phyloP scores from a whole-genome alignment of 1,284 basidiomycete species.

The Limonomyces culmigenus region DNA sequence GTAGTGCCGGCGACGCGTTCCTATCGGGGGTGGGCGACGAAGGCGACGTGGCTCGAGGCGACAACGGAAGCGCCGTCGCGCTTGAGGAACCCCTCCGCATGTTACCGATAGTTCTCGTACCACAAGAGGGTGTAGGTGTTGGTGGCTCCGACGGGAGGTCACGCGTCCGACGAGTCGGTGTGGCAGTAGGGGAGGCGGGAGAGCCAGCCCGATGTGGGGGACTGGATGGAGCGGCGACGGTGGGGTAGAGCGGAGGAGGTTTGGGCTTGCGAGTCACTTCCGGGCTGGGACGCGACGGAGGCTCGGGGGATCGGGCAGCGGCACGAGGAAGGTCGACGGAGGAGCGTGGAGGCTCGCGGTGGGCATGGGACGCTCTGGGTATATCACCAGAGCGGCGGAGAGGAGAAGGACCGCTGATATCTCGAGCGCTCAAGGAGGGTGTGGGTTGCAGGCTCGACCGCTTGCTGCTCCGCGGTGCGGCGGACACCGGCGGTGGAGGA shows the following conservation, averaged over 20 bases:
- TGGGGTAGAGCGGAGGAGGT: background rate
- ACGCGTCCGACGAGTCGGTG: background rate
- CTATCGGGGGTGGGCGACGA: slow-evolving; percentile 19
- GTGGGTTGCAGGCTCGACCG: background rate
- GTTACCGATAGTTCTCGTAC: slow-evolving; percentile 4
- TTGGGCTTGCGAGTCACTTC: background rate
- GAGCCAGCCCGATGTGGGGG: background rate
- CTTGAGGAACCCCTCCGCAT: slow-evolving; percentile 21
- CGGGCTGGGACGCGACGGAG: too few species aligned
- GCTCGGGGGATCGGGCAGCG: too few species aligned
- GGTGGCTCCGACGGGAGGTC: background rate
- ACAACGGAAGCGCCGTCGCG: slow-evolving; percentile 22
- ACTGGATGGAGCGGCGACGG: background rate
- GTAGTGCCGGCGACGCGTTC: slow-evolving; percentile 24
- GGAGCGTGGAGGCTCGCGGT: too few species aligned
- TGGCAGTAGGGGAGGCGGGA: background rate
- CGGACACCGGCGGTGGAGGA: slow-evolving; percentile 9
- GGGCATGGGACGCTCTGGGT: too few species aligned
- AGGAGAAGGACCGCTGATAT: too few species aligned
- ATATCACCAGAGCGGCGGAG: too few species aligned
- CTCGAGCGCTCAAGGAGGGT: too few species aligned
- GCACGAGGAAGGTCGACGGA: too few species aligned
- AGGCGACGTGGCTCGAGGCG: slow-evolving; percentile 15
- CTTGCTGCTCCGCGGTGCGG: background rate
- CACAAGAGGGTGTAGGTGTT: background rate